Evolutionary conservation across 75 land plant species (phyloP), one percentile per base, ranked within the genome.

Genomic region (Pinus tabuliformis): DNA sequence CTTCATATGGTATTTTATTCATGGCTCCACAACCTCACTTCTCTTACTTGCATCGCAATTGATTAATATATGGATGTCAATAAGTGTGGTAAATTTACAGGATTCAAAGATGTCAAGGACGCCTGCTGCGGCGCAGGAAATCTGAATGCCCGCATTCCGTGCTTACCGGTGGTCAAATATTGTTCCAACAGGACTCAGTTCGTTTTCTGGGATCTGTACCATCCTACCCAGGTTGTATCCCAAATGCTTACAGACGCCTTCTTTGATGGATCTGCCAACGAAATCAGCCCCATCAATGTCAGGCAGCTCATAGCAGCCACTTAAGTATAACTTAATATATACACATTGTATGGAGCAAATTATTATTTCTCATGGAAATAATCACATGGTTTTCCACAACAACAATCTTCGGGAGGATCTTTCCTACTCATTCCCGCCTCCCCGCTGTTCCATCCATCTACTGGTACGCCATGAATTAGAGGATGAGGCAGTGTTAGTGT

Each of bases 141-240:
- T 2, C 75, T 84, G 45, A 91, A 84, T 13, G 96, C 90, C 15
- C 63, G 76, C 18, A 18, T 91, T 56, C 83, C 94, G 11, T 93
- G 96, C 79, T 16, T 79, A 4, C 92, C 96, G 1, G 65, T 87
- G 36, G 63, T 88, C 12, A 58, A 58, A 6, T 82, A 76, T 68
- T 93, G 94, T 73, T 56, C 84, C 1, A 86, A 91, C 79, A 80
- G 94, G 42, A 75, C 49, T n/a, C 80, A 84, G 16, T 83, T 89
- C 58, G 56, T 91, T 18, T 93, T 93, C 81, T 93, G 96, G 94
- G 94, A 93, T 64, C 76, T 89, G 0, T 89, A 87, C 77, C 96
- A 93, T 77, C 94, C 96, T 12, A 89, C 90, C 11, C 86, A 93
- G 62, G 68, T 73, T 57, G 77, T 87, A 6, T 65, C 80, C 59